Percentiles rank a stretch among this genome's conserved stretches.
Evolutionary conservation across 164 flowering plant genomes (phyloP).

Genomic region (Piper betle): DNA sequence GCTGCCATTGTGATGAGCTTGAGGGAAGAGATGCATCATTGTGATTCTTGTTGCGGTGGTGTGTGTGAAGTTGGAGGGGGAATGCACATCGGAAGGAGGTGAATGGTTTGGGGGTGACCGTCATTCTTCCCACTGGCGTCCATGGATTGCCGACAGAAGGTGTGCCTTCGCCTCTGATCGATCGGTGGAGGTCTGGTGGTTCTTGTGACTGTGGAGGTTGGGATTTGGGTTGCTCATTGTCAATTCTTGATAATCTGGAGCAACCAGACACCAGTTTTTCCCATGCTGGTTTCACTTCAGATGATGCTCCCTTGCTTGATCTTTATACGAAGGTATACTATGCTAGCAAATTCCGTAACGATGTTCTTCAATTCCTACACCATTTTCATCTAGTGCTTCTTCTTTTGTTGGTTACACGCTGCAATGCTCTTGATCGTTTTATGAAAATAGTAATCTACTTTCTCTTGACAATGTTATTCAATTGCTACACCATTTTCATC

Average conservation of each 20-base stretch:
- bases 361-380: too few species aligned
- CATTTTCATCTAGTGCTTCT: background rate
- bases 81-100: background rate
- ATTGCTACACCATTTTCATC: background rate
- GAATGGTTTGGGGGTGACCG: conserved; percentile 17
- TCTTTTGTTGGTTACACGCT: background rate
- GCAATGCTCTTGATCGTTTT: too few species aligned
- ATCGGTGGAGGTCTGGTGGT: conserved; percentile 83
- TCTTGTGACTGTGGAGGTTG: conserved; percentile 97
- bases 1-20: conserved; percentile 56
- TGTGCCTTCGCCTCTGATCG: conserved; percentile 56
- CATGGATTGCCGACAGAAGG: conserved; percentile 66
- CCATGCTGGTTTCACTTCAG: conserved; percentile 8
- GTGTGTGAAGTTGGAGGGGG: conserved; percentile 3
- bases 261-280: conserved; percentile 7
- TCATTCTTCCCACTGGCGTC: conserved; percentile 62
- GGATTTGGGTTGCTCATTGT: conserved; percentile 79
- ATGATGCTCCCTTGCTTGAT: conserved; percentile 19
- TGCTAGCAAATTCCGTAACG: too few species aligned
- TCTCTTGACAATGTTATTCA: too few species aligned
- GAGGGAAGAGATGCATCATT: conserved; percentile 11
- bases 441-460: conserved; percentile 3
- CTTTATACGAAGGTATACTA: conserved; percentile 45
- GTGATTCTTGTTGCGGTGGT: conserved; percentile 1
- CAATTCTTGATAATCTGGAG: conserved; percentile 30